Base-by-base conservation (phyloP, 495 filamentous ascomycete genomes). In the Diplogelasinospora grovesii region DNA sequence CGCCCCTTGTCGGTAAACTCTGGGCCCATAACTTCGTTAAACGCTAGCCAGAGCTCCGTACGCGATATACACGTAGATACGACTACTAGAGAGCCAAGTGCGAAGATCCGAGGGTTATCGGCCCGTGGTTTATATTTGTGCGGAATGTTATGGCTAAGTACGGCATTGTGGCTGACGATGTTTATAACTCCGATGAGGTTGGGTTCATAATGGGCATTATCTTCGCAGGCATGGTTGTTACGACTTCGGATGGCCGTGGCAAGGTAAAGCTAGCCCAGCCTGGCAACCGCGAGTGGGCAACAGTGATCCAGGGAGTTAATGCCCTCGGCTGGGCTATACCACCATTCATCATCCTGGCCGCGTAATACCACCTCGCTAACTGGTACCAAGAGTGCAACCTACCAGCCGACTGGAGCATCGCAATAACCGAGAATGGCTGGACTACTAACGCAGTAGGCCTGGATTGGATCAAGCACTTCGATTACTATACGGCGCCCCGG, bases 391-490 rank as follows among this genome's bases (percentile, higher is more conserved):
- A 43, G 21, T 22, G 30, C 31, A 8, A 15, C 13, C 13, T 41
- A 5, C 44, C 45, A 35, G 2, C 4, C 6, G 26, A 52, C 43
- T 73, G 37, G 53, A 14, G 8, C 10, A 54, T 66, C 46, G 24
- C 34, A 46, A 22, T 50, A 5, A 53, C 43, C 33, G 13, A 39
- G 24, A 65, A 66, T 53, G 37, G 58, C 8, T 68, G 45, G 59
- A 69, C 55, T 8, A 54, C 32, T 11, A 53, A 64, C 46, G 18
- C 54, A 23, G 50, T 43, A 32, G 45, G 44, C 16, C 26, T 59
- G 8, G 39, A 46, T 11, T 52, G 36, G 39, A 35, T 38, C 6
- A 32, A 49, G 10, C 49, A 43, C 29, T 38, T 46, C 24, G 10
- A 46, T 20, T 10, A 31, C 11, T 36, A 46, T 60, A 63, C 50